Base-by-base conservation (phyloP, 1,284 basidiomycete genomes). In the Puccinia horiana region DNA sequence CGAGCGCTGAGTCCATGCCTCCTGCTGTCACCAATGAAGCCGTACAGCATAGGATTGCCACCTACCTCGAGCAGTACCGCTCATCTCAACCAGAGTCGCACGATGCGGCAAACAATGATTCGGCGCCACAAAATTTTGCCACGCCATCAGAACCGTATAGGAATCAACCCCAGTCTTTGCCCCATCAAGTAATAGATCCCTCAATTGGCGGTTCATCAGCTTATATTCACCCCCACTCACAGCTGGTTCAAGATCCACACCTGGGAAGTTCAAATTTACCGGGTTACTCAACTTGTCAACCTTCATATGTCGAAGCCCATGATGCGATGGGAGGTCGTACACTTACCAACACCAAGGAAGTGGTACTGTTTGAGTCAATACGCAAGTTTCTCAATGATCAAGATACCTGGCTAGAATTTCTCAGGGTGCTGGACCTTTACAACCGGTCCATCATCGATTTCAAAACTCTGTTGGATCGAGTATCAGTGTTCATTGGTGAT, bases 351-450 rank as follows among this genome's bases (percentile, higher is more conserved):
- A 82, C 80, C 23, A 75, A 76, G 40, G 80, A 82, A 44, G 63
- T 82, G 58, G 58, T 49, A 1, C 63, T 82, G 20, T 82, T 82
- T 56, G 80, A 82, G 63, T 76, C 72, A 23, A 76, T 76, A 26
- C 73, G 74, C 44, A 75, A 42, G 26, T 82, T 75, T 44, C 26
- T 76, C 16, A 76, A 82, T 26, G 61, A 76, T 56, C 85, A 85
- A 65, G 83, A 85, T 72, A 85, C 85, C 35, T 87, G 87, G 83
- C 83, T 86, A 76, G 87, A 87, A 81, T 87, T 87, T 83, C 85
- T 87, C 82, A 87, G 87, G 84, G 84, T 87, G 74, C 84, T 87
- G 77, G 87, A 87, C 74, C 84, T 87, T 0, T 87, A 86, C 84
- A 86, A 86, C 26, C 86, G 86, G 83, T 85, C 86, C 72, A 85